These are phyloP conservation scores for Pyrenophora graminea DNA, from an alignment of 2,329 filamentous ascomycete species.

Conservation along the genomic window DNA sequence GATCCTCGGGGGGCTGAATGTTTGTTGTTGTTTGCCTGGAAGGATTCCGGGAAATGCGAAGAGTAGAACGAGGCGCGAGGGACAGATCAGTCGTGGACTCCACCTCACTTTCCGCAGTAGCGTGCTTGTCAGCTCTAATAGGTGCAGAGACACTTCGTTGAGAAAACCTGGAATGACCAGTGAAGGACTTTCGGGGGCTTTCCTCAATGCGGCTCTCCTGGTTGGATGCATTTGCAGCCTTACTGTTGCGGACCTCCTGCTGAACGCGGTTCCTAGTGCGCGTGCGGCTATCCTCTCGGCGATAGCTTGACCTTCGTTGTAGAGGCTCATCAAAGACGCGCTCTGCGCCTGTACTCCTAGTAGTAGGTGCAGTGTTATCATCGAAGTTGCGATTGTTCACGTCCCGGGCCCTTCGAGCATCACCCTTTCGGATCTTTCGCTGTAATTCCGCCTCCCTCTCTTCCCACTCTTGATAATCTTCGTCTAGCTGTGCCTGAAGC, in stretches of 20 bases:
- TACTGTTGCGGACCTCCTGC: slow-evolving; percentile 42
- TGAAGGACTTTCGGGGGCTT: slow-evolving; percentile 32
- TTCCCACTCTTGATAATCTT: slow-evolving; percentile 40
- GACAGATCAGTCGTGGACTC: slow-evolving; percentile 49
- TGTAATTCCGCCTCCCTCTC: slow-evolving; percentile 39
- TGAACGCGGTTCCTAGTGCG: slow-evolving; percentile 41
- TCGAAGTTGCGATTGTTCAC: slow-evolving; percentile 25
- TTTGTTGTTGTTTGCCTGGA: slow-evolving; percentile 19
- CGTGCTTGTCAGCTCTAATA: slow-evolving; percentile 24
- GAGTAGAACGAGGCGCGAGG: slow-evolving; percentile 38
- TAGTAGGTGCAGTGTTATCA: slow-evolving; percentile 10
- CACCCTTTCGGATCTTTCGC: slow-evolving; percentile 40
- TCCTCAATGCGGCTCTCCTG: slow-evolving; percentile 23
- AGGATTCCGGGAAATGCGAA: slow-evolving; percentile 32
- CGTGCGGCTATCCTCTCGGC: slow-evolving; percentile 40
- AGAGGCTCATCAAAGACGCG: slow-evolving; percentile 21
- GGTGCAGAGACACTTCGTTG: slow-evolving; percentile 41
- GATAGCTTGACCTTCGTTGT: slow-evolving; percentile 34
- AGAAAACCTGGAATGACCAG: slow-evolving; percentile 26
- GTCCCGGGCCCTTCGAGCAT: slow-evolving; percentile 34
- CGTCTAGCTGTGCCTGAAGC: slow-evolving; percentile 40
- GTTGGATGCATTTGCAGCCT: slow-evolving; percentile 22
- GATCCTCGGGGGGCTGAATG: slow-evolving; percentile 35
- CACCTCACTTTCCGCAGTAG: slow-evolving; percentile 36
- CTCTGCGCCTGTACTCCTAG: slow-evolving; percentile 25